Evolutionary conservation across 139 green algal species (phyloP), one percentile per base, ranked within the genome.

Genomic region (Pycnococcus provasolii): DNA sequence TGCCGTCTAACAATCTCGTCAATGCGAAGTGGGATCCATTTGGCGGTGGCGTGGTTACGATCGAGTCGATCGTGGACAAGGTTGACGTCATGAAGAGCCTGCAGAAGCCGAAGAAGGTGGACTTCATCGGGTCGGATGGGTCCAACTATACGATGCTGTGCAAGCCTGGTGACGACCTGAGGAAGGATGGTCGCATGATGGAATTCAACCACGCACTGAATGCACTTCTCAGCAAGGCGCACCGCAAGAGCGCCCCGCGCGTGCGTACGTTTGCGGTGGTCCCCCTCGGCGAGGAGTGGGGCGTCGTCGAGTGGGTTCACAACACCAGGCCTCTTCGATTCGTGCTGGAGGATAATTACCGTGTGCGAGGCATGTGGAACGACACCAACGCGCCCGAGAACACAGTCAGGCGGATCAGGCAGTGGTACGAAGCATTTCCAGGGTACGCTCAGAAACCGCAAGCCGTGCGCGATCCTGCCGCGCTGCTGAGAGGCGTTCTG

Each of bases 101-200:
- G 60, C 86, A 95, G 82, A 78, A 80, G 53, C 91, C 91, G 50
- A 97, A 97, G 71, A 94, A 94, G 80, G 76, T 95, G 15, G 83
- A 65, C 13, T 55, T 94, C 6, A 53, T 88, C 4, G 83, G 85
- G 65, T 86, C 70, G 42, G 89, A 98, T 73, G 90, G 90, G 9
- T 8, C 51, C 5, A 58, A 82, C 8, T 96, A 97, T 77, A 70
- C 75, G 46, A 97, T 97, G 80, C 78, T 98, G 52, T 92, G 87
- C 66, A 98, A 98, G 79, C 92, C 92, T 15, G 95, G 96, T 60
- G 92, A 98, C 68, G 92, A 98, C 80, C 85, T 98, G 66, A 83
- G 92, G 55, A 97, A 97, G 79, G 92, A 98, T 78, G 84, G 85
- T 68, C 81, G 91, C 37, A 88, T 98, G 78, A 98, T 98, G 92